A percentile compares a stretch with the other conserved stretches of the same genome.
phyloP scores from a whole-genome alignment of 1,284 basidiomycete genomes.

The Quambalaria eucalypti region DNA sequence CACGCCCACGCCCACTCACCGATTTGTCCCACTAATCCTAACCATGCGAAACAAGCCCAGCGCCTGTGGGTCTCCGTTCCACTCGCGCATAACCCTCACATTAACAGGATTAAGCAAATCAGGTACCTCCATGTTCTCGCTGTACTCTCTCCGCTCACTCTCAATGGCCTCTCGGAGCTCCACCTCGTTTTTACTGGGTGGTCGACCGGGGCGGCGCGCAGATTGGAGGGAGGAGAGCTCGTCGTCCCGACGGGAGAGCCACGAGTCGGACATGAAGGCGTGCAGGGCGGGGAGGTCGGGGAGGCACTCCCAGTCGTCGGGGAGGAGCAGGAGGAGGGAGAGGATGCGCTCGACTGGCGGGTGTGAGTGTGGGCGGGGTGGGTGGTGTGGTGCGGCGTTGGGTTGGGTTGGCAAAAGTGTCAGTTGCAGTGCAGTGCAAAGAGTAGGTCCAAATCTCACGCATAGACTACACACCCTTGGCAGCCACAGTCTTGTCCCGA shows the following conservation, averaged over 20 bases:
- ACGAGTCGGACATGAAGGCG: conserved; percentile 26
- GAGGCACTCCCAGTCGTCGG: conserved; percentile 24
- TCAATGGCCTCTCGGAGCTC: conserved; percentile 29
- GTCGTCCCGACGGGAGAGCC: conserved; percentile 31
- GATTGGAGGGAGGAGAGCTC: conserved; percentile 23
- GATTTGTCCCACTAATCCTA: conserved; percentile 31
- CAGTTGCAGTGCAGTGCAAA: too few species aligned
- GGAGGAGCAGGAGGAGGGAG: conserved; percentile 37
- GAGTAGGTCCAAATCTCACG: background rate
- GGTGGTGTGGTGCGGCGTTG: conserved; percentile 1
- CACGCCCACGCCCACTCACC: conserved; percentile 11
- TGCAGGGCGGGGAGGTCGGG: conserved; percentile 35
- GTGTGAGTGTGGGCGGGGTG: too few species aligned
- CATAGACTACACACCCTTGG: conserved; percentile 15
- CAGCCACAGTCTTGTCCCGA: conserved; percentile 10
- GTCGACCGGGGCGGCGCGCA: conserved; percentile 31
- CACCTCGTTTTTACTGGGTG: conserved; percentile 26
- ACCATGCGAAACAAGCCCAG: conserved; percentile 38
- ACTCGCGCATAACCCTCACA: conserved; percentile 34
- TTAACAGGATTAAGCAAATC: conserved; percentile 35
- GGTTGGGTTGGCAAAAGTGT: too few species aligned
- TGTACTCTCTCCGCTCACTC: conserved; percentile 32
- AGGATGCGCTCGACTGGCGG: conserved; percentile 32
- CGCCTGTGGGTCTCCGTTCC: conserved; percentile 41
- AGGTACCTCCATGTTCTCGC: conserved; percentile 36